Evolutionary conservation across 2,329 filamentous ascomycete species (phyloP), one percentile per base, ranked within the genome.

Genomic region (Conoideocrella luteorostrata): DNA sequence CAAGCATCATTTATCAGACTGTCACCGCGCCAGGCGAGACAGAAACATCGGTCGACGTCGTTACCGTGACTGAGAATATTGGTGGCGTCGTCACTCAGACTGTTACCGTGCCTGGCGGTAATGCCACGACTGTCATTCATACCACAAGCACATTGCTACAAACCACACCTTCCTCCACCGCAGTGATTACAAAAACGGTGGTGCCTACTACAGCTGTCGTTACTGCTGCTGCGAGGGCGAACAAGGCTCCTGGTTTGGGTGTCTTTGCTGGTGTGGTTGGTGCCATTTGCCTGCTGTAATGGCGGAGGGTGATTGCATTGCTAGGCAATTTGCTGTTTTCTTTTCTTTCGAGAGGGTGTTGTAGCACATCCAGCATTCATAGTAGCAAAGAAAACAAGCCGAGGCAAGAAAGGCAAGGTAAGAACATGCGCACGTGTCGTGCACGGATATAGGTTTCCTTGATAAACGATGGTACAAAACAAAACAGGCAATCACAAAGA

Each of bases 71-170:
- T 5, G 43, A 65, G 28, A 75, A 7, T 12, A 7, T 38, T 70
- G 12, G 64, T 60, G 13, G 57, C 72, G 12, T 70, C 7, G 53
- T 74, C 12, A 74, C 70, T 3, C 58, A 68, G 54, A 70, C 66
- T 6, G 53, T 66, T 3, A 60, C 59, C 20, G 54, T 68, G 9
- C 58, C 63, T 35, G 52, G 67, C 47, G 45, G 58, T 56, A 57
- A 62, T 15, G 47, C 66, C 28, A 67, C 62, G 43, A 53, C 66
- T 42, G 54, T 68, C 26, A 62, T 40, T 15, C 18, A 65, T 10
- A 61, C 63, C 6, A 73, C 70, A 11, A 49, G 69, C 34, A 62
- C 62, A n/a, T 59, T 46, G 13, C 11, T 26, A 13, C 28, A 46
- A 17, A 37, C 17, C 7, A 32, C 17, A 12, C 43, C 57, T 21